Conservation (phyloP, 257 asterid species). For the Gynochthodes officinalis region DNA sequence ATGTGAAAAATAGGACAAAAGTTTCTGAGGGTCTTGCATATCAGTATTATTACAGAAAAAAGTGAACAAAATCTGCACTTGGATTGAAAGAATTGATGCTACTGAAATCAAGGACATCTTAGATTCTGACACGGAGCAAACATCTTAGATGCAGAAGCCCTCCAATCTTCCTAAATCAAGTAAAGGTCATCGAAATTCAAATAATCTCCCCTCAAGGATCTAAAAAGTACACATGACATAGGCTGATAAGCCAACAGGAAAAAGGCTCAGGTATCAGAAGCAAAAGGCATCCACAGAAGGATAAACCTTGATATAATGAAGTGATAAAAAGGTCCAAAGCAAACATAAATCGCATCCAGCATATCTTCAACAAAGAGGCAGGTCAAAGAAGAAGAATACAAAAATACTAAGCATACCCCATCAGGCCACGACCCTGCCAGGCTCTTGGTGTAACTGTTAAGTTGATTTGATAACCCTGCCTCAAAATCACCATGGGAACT, state of each 20-base stretch:
- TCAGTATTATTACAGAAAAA: not conserved
- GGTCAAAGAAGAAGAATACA: not conserved
- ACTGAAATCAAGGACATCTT: not conserved
- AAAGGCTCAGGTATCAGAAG: not conserved
- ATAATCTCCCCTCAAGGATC: not conserved
- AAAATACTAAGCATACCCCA: conserved; percentile 52
- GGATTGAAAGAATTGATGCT: not conserved
- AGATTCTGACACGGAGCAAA: not conserved
- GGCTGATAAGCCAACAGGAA: not conserved
- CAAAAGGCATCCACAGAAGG: not conserved
- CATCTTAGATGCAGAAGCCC: not conserved
- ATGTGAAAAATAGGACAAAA: not conserved
- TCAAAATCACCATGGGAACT: conserved; percentile 57
- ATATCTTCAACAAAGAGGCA: not conserved
- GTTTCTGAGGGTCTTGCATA: not conserved
- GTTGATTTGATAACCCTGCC: conserved; percentile 67
- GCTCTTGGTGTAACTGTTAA: conserved; percentile 71
- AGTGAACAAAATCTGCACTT: not conserved
- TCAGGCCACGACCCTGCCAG: conserved; percentile 87
- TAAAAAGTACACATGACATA: not conserved
- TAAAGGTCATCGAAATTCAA: not conserved
- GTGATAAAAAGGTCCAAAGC: not conserved
- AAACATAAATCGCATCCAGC: not conserved
- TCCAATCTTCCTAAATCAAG: not conserved
- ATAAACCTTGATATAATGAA: not conserved